Base-by-base conservation (phyloP, 495 filamentous ascomycete species). In the Collariella sp. region DNA sequence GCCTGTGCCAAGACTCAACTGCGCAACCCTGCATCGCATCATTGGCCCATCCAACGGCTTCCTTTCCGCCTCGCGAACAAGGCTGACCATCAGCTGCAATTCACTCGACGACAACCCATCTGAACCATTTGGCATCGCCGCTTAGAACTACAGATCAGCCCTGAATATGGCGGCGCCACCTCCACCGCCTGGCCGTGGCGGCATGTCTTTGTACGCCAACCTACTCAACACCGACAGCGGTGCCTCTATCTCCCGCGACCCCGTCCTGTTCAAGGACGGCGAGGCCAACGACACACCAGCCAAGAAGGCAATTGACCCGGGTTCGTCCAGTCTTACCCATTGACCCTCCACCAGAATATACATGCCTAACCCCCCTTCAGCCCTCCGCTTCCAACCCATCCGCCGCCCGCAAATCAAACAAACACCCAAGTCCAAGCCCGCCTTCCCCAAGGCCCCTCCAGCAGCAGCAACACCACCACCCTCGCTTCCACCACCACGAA, bases 381-480 rank as follows among this genome's bases (percentile, higher is more conserved):
- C 88, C 62, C 76, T 96, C 56, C 85, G 86, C 64, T 96, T 96
- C 72, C 91, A 95, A 66, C 91, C 91, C 38, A 78, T 78, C 51
- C 70, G 72, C 24, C 74, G 75, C 7, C 91, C 91, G 19, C 88
- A 94, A 54, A 66, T 79, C 48, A 74, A 80, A 31, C 82, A 84
- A 63, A 47, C 66, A 39, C 89, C 86, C 56, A 95, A 89, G 62
- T 67, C 81, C 3, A 95, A 91, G 63, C 63, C 83, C 1, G 83
- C 82, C 39, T 71, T 74, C 39, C 67, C 71, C 7, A 74, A 72
- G 38, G 62, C 55, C 0, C 65, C 68, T 16, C 55, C 70, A 2
- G 34, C 70, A 2, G 36, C 60, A 13, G 39, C 56, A 1, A n/a
- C 55, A 43, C 40, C 61, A 23, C 26, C 65, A 44, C 24, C 55